Evolutionary conservation across 176 grass and related monocot species (phyloP).

Genomic region (Canna indica): DNA sequence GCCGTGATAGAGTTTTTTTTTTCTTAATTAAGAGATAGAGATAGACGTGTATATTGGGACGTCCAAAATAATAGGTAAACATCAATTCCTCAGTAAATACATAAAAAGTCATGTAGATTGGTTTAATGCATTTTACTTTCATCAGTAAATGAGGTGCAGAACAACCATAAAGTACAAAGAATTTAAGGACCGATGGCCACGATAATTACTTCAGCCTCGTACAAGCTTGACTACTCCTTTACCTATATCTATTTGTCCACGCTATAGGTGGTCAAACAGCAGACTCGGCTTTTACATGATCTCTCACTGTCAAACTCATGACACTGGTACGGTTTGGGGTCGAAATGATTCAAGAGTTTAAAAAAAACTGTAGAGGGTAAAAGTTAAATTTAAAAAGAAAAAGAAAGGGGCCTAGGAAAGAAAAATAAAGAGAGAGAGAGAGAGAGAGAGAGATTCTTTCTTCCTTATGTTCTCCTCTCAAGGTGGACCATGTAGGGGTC

Average conservation of each 20-base stretch:
- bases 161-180: not conserved
- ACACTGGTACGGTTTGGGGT: not conserved
- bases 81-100: not conserved
- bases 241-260: not conserved
- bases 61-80: too few species aligned
- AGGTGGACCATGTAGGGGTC: not conserved
- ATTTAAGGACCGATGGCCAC: not conserved
- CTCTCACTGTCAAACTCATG: slow-evolving; percentile 24
- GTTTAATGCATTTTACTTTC: not conserved
- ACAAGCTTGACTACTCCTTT: not conserved
- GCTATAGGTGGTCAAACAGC: not conserved
- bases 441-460: not conserved
- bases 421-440: not conserved
- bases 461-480: not conserved
- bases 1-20: too few species aligned
- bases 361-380: not conserved
- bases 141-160: not conserved
- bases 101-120: not conserved
- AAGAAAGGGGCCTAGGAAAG: not conserved
- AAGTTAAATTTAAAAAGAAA: not conserved
- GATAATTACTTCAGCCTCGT: not conserved
- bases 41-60: too few species aligned
- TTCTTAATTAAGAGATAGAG: too few species aligned
- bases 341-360: slow-evolving; percentile 2
- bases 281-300: not conserved